Base-by-base conservation (phyloP, 306 rosid species). In the Coriaria nepalensis region DNA sequence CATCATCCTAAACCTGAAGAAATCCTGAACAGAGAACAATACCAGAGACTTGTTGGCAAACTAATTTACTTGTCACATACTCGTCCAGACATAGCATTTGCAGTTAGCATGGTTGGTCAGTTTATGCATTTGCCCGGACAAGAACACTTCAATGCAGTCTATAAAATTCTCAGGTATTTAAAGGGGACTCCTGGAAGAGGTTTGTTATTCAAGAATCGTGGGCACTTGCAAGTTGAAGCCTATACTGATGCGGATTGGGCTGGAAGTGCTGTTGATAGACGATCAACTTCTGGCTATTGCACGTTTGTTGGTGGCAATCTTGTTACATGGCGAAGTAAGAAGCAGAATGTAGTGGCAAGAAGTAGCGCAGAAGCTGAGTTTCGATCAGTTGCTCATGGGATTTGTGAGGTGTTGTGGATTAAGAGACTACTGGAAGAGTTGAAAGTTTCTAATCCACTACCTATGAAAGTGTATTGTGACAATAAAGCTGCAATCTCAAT, bases 21-120 rank as follows among this genome's bases (percentile, higher is more conserved):
- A 6, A 34, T 42, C 1, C 6, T 8, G 5, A 8, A 52, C 14
- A 38, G 9, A 37, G 56, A 38, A 4, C 43, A 7, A 6, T 52
- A 11, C 9, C 56, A 37, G 13, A 12, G 33, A 5, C 7, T 52
- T 2, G 44, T 38, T 37, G 44, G 56, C 2, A 52, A 44, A 12
- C 8, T 52, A 9, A 52, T 52, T n/a, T 36, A 52, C 13, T 38
- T 52, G 6, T 52, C 56, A 2, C 56, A 52, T 49, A 49, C 54
- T 9, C 40, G 14, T 5, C 44, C 11, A 2, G 11, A 38, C 10
- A 52, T 38, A 52, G 56, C 56, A 0, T 52, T 52, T 38, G 35
- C 11, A 11, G 34, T 37, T 0, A 38, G 56, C 6, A 52, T 52
- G 35, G 35, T 52, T 6, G 36, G 56, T 6, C n/a, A 52, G 10